A percentile compares a stretch with the other conserved stretches of the same genome.
phyloP scores from a whole-genome alignment of 371 early-diverging fungal genomes.

The Mucor circinelloides region DNA sequence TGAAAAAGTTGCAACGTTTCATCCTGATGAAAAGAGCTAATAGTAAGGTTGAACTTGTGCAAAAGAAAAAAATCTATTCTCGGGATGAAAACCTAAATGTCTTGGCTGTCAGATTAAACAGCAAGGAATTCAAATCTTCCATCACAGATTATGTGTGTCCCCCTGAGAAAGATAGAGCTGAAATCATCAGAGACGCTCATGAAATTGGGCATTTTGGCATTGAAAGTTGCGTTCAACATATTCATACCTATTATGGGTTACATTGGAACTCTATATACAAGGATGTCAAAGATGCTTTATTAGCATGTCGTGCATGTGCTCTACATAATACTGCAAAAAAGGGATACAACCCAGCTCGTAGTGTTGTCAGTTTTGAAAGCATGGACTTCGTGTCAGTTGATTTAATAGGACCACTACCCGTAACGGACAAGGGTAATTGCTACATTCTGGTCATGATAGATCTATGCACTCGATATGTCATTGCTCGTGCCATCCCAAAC shows the following conservation, averaged over 20 bases:
- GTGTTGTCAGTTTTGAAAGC: background rate
- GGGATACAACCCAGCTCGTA: background rate
- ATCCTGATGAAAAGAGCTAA: background rate
- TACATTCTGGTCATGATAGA: constrained; percentile 1
- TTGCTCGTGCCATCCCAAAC: constrained; percentile 18
- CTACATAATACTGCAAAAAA: background rate
- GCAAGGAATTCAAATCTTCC: background rate
- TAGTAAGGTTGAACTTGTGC: background rate
- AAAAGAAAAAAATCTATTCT: background rate
- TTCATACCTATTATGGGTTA: no score
- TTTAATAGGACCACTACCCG: background rate
- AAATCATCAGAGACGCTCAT: constrained; percentile 2
- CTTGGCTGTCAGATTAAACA: constrained; percentile 4
- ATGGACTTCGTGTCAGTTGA: background rate
- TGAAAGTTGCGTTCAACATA: background rate
- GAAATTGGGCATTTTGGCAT: constrained; percentile 4
- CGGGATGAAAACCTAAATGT: constrained; percentile 6
- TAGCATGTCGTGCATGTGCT: background rate
- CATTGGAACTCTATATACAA: constrained; percentile 5
- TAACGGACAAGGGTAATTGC: constrained; percentile 2
- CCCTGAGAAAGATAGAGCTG: background rate
- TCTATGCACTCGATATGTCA: constrained; percentile 4
- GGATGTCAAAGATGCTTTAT: background rate
- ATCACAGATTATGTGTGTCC: constrained; percentile 2
- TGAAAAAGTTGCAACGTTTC: background rate